Evolutionary conservation across 2,329 filamentous ascomycete species (phyloP).

Genomic region (Clarireedia paspali): DNA sequence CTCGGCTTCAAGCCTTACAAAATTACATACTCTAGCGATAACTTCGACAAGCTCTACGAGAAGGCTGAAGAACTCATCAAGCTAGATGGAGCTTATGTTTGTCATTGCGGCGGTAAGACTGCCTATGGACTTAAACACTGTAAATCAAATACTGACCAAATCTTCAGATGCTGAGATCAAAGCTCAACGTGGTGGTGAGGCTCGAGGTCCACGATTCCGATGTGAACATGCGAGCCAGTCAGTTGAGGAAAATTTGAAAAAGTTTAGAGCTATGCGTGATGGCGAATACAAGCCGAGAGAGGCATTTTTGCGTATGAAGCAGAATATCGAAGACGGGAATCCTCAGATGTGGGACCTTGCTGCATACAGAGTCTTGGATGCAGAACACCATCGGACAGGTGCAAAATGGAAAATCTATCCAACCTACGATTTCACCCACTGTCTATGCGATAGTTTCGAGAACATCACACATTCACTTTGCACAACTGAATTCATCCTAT

Average conservation of each 20-base stretch:
- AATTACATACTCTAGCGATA: conserved; percentile 84
- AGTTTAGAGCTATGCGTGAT: conserved; percentile 86
- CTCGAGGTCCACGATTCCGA: conserved; percentile 63
- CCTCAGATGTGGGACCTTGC: conserved; percentile 96
- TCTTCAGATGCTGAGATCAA: conserved; percentile 69
- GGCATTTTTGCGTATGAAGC: conserved; percentile 89
- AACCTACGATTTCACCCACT: conserved; percentile 89
- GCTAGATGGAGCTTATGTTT: conserved; percentile 70
- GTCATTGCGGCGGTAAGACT: conserved; percentile 61
- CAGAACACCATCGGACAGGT: conserved; percentile 72
- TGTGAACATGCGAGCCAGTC: conserved; percentile 73
- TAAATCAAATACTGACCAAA: conserved; percentile 20
- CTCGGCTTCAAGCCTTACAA: conserved; percentile 66
- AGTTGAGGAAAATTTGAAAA: conserved; percentile 66
- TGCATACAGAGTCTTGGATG: conserved; percentile 77
- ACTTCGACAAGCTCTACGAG: conserved; percentile 79
- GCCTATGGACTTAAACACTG: background rate
- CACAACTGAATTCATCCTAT: conserved; percentile 84
- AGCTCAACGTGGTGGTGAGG: conserved; percentile 73
- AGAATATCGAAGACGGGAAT: conserved; percentile 74
- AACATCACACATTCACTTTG: conserved; percentile 87
- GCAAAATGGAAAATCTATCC: conserved; percentile 88
- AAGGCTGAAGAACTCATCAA: conserved; percentile 78
- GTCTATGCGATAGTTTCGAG: conserved; percentile 87
- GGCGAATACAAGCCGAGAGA: conserved; percentile 82